Base-by-base conservation (phyloP, 768 basidiomycete genomes). In the Lactarius sanguifluus region DNA sequence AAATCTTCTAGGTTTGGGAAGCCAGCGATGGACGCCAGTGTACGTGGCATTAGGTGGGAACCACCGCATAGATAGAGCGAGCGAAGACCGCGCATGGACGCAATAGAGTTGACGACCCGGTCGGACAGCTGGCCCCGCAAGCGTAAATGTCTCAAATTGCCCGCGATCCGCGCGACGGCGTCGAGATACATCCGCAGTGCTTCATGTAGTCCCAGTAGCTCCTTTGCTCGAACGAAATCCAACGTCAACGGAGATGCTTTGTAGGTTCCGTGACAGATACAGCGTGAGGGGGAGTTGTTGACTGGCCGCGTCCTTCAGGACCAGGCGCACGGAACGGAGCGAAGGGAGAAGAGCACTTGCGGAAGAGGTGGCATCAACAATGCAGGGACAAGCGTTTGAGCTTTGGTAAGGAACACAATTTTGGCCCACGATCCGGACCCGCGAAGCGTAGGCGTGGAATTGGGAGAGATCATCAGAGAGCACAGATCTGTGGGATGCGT, bases 121-220 rank as follows among this genome's bases (percentile, higher is more conserved):
- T 61, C 62, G 10, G 64, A 63, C n/a, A 70, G 64, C 34, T 65
- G 70, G 10, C 70, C 70, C 30, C 68, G 68, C 18, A 71, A n/a
- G 50, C 50, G 57, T 20, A 71, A 62, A 57, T 62, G 61, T 23
- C 64, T 59, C 23, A 71, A 47, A 34, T 64, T n/a, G 23, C 30
- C 36, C 4, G 70, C 62, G 55, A 69, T 41, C 32, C 59, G 65
- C 52, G 68, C 69, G 40, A 71, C 60, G 2, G 61, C 56, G 28
- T 64, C 68, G 18, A 71, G 28, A 69, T 66, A 71, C 5, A 32
- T 36, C 20, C 50, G 60, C 25, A 71, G 47, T 3, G 68, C 56
- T 40, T 71, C 68, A 8, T 52, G 58, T 9, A 47, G 55, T 23
- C 58, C 54, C 13, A 18, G 9, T 25, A n/a, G 64, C 38, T n/a